Conservation (phyloP, 352 stramenopile species). For the Phytophthora melonis region DNA sequence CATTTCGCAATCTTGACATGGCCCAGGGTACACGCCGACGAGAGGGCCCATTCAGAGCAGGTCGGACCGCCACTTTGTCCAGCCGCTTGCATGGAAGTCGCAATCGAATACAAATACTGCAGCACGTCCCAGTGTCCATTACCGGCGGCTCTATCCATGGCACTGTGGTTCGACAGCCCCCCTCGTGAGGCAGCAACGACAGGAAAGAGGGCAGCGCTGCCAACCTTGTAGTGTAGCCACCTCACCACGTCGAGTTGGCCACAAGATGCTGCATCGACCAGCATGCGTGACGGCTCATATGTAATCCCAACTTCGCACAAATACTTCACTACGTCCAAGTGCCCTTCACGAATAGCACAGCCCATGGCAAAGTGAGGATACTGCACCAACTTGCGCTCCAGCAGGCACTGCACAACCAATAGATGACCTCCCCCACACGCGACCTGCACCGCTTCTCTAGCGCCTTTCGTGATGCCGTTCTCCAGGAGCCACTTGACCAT, state of each 20-base stretch:
- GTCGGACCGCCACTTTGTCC: neutral
- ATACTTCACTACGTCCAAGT: slow-evolving; percentile 25
- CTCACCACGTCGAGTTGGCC: neutral
- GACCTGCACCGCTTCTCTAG: slow-evolving; percentile 8
- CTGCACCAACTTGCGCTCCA: slow-evolving; percentile 3
- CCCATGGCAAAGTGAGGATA: slow-evolving; percentile 26
- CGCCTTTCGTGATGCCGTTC: slow-evolving; percentile 6
- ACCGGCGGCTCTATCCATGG: neutral
- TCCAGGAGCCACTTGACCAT: slow-evolving; percentile 21
- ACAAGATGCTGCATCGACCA: neutral
- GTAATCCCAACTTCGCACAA: neutral
- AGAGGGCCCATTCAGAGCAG: slow-evolving; percentile 3
- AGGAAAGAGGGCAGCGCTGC: neutral
- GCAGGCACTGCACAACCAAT: slow-evolving; percentile 11
- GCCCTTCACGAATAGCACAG: slow-evolving; percentile 9
- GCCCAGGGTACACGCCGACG: neutral
- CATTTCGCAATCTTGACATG: slow-evolving; percentile 2
- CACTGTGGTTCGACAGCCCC: neutral
- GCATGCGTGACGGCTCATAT: neutral
- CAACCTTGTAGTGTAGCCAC: neutral
- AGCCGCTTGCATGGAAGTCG: neutral
- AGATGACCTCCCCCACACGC: slow-evolving; percentile 15
- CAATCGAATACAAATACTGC: neutral
- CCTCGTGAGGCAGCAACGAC: neutral
- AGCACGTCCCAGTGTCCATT: slow-evolving; percentile 1